Evolutionary conservation across 2,329 filamentous ascomycete genomes (phyloP).

Genomic region (Macroventuria anomochaeta): DNA sequence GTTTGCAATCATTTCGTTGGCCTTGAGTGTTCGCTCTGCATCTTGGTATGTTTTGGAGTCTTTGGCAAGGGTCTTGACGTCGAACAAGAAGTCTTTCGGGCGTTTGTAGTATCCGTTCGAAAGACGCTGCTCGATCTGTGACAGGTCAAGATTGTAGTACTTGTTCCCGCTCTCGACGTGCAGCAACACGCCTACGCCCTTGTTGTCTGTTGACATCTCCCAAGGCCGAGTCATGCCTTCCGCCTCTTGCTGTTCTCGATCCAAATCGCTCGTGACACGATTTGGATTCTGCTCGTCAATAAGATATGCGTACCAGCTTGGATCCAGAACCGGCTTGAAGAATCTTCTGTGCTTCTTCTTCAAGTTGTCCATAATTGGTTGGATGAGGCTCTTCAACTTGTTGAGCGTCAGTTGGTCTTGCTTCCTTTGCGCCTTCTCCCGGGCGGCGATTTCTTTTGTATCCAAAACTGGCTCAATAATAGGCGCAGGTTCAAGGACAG

Average conservation of each 20-base stretch:
- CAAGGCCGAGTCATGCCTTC: constrained; percentile 72
- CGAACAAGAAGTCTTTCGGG: constrained; percentile 85
- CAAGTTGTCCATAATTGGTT: constrained; percentile 97
- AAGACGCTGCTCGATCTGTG: constrained; percentile 92
- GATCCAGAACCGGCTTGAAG: constrained; percentile 75
- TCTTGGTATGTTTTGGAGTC: constrained; percentile 86
- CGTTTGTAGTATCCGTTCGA: constrained; percentile 96
- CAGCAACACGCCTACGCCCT: constrained; percentile 76
- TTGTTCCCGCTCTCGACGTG: constrained; percentile 81
- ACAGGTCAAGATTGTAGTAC: constrained; percentile 93
- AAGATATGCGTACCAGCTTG: constrained; percentile 77
- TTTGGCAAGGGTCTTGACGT: constrained; percentile 83
- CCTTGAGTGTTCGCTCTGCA: constrained; percentile 80
- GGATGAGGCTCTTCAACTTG: constrained; percentile 83
- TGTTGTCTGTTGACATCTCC: constrained; percentile 78
- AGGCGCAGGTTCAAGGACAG: constrained; percentile 74
- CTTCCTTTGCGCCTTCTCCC: constrained; percentile 80
- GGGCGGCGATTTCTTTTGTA: constrained; percentile 70
- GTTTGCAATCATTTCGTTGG: constrained; percentile 89
- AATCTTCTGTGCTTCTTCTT: constrained; percentile 90
- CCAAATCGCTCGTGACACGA: constrained; percentile 65
- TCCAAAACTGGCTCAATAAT: constrained; percentile 61
- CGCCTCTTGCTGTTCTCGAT: constrained; percentile 59
- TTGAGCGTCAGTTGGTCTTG: constrained; percentile 85
- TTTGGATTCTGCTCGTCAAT: constrained; percentile 82